Evolutionary conservation across 768 basidiomycete genomes (phyloP).

Genomic region (Collybiopsis confluens): DNA sequence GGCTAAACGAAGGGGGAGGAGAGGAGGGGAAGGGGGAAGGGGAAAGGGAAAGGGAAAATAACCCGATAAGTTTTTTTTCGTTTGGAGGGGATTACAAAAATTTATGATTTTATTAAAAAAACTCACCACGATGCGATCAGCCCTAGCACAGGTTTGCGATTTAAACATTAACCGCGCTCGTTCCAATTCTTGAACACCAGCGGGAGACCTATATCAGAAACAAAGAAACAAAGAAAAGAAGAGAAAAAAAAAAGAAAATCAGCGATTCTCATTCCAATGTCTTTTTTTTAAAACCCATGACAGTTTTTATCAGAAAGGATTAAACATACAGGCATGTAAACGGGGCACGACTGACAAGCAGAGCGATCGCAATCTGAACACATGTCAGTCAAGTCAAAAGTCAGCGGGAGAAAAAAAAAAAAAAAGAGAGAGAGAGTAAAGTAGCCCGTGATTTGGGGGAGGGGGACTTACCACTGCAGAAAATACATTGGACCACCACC

Average conservation of each 20-base stretch:
- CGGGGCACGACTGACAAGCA: conserved; percentile 61
- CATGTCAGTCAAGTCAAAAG: background rate
- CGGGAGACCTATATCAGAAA: conserved; percentile 43
- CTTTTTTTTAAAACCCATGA: no score
- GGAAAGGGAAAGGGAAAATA: conserved; percentile 7
- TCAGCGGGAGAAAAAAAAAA: background rate
- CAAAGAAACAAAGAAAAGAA: no score
- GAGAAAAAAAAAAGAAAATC: no score
- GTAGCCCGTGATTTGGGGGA: no score
- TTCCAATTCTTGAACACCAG: conserved; percentile 59
- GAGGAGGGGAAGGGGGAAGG: no score
- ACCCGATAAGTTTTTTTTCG: background rate
- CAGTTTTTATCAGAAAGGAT: no score
- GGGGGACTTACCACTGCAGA: conserved; percentile 47
- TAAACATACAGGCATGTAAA: conserved; percentile 46
- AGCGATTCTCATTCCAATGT: no score
- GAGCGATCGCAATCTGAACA: conserved; percentile 43
- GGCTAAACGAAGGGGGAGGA: conserved; percentile 32
- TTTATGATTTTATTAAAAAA: background rate
- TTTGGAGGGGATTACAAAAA: background rate
- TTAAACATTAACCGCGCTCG: conserved; percentile 42
- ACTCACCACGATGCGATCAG: conserved; percentile 42
- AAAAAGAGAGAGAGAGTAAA: background rate
- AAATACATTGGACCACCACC: conserved; percentile 52
- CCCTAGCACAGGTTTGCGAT: conserved; percentile 40